Percentiles rank a stretch among this genome's conserved stretches.
Evolutionary conservation across 176 grass and related monocot genomes (phyloP).

Genomic region (Zoysia japonica): DNA sequence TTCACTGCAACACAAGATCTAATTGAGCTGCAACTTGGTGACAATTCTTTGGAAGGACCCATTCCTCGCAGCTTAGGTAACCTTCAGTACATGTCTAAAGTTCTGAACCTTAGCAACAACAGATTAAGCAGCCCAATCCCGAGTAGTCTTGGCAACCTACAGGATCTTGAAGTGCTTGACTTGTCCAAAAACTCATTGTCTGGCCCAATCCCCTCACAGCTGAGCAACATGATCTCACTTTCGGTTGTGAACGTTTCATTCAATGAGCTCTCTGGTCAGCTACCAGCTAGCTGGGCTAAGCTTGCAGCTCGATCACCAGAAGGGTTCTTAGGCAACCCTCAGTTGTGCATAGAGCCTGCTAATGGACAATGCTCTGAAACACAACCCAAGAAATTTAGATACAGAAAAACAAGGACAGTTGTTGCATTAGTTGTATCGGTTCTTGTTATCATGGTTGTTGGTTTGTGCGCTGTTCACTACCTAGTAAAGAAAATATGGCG

Average conservation of each 20-base stretch:
- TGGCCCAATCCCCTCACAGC: slow-evolving; percentile 46
- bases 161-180: slow-evolving; percentile 59
- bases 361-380: not conserved
- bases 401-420: slow-evolving; percentile 3
- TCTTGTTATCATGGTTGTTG: slow-evolving; percentile 12
- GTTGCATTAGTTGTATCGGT: not conserved
- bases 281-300: slow-evolving; percentile 38
- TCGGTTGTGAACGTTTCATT: slow-evolving; percentile 56
- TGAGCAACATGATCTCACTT: slow-evolving; percentile 59
- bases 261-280: slow-evolving; percentile 43
- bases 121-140: slow-evolving; percentile 51
- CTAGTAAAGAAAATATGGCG: slow-evolving; percentile 14
- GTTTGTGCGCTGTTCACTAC: slow-evolving; percentile 30
- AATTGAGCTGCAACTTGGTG: slow-evolving; percentile 60
- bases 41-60: slow-evolving; percentile 52
- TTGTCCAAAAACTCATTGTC: slow-evolving; percentile 52
- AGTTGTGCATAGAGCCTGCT: slow-evolving; percentile 27
- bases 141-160: slow-evolving; percentile 53
- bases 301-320: slow-evolving; percentile 33
- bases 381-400: not conserved
- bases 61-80: slow-evolving; percentile 55
- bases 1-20: slow-evolving; percentile 43
- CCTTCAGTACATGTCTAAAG: slow-evolving; percentile 53
- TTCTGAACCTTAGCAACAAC: slow-evolving; percentile 64
- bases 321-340: slow-evolving; percentile 47